Percentiles rank a stretch among this genome's conserved stretches.
Evolutionary conservation across 495 filamentous ascomycete genomes (phyloP).

Genomic region (Penicillium roqueforti): DNA sequence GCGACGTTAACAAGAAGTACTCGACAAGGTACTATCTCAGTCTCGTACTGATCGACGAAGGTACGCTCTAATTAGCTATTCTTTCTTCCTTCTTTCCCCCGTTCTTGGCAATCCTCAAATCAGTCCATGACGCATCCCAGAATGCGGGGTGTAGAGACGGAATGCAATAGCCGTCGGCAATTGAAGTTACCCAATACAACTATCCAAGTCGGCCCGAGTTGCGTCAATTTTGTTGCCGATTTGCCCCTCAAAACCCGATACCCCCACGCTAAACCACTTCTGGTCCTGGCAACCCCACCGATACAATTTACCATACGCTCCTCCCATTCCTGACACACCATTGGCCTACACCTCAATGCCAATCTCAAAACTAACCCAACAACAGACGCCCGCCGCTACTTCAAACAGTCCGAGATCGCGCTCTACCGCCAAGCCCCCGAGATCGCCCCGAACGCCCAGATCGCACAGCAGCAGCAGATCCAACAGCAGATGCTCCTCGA

Average conservation of each 20-base stretch:
- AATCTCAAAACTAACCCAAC: slow-evolving; percentile 1
- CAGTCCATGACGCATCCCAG: neutral
- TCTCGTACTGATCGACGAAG: slow-evolving; percentile 94
- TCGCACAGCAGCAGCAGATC: slow-evolving; percentile 45
- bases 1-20: slow-evolving; percentile 99
- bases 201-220: slow-evolving; percentile 13
- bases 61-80: slow-evolving; percentile 39
- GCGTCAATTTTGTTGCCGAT: slow-evolving; percentile 7
- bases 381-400: slow-evolving; percentile 90
- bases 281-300: slow-evolving; percentile 26
- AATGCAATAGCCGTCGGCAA: slow-evolving; percentile 39
- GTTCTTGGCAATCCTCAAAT: neutral
- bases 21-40: slow-evolving; percentile 97
- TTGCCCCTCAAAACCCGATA: slow-evolving; percentile 2
- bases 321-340: slow-evolving; percentile 2
- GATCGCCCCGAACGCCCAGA: slow-evolving; percentile 42
- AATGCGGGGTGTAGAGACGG: slow-evolving; percentile 3
- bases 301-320: slow-evolving; percentile 5
- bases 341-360: slow-evolving; percentile 3
- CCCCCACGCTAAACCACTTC: slow-evolving; percentile 40
- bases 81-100: neutral
- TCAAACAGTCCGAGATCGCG: slow-evolving; percentile 99
- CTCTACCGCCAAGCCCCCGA: slow-evolving; percentile 92
- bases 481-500: slow-evolving; percentile 40
- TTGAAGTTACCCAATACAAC: slow-evolving; percentile 22